These are phyloP conservation scores for Aplosporella prunicola DNA, from an alignment of 2,329 filamentous ascomycete species.

Conservation along the genomic window DNA sequence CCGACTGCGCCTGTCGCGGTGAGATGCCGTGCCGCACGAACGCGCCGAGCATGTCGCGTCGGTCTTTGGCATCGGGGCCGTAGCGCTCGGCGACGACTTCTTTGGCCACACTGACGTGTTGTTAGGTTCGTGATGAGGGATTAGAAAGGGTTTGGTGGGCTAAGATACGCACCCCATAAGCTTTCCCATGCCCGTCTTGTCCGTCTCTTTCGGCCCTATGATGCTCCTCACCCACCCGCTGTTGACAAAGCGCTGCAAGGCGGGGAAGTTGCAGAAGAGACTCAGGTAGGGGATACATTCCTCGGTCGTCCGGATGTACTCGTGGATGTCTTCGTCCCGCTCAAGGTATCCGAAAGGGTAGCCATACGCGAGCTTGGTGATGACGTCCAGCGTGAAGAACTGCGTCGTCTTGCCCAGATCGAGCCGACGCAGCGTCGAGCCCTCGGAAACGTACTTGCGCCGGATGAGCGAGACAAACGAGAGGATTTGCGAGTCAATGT, in stretches of 20 bases:
- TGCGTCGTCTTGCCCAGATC: constrained; percentile 42
- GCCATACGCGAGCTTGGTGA: constrained; percentile 46
- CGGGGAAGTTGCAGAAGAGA: neutral
- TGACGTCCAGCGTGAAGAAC: constrained; percentile 48
- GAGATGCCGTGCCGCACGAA: constrained; percentile 40
- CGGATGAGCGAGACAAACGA: constrained; percentile 42
- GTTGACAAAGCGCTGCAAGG: constrained; percentile 18
- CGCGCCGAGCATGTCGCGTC: constrained; percentile 45
- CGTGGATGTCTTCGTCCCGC: constrained; percentile 40
- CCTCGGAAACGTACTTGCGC: constrained; percentile 33
- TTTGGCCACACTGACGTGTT: constrained; percentile 31
- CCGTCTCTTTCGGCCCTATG: constrained; percentile 31
- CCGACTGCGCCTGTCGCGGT: constrained; percentile 33
- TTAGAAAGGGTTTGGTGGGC: too few species aligned
- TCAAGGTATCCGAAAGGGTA: constrained; percentile 43
- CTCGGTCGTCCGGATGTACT: constrained; percentile 37
- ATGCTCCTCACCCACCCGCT: constrained; percentile 19
- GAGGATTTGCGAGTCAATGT: constrained; percentile 40
- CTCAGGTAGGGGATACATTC: constrained; percentile 12
- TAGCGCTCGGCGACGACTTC: constrained; percentile 39
- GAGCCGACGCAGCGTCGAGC: constrained; percentile 30
- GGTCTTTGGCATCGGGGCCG: constrained; percentile 32
- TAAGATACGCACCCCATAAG: constrained; percentile 23
- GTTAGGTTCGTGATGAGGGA: neutral
- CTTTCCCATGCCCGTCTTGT: constrained; percentile 32